A percentile compares a stretch with the other conserved stretches of the same genome.
phyloP scores from a whole-genome alignment of 2,329 filamentous ascomycete species.

The Pestalotiopsis sp. region DNA sequence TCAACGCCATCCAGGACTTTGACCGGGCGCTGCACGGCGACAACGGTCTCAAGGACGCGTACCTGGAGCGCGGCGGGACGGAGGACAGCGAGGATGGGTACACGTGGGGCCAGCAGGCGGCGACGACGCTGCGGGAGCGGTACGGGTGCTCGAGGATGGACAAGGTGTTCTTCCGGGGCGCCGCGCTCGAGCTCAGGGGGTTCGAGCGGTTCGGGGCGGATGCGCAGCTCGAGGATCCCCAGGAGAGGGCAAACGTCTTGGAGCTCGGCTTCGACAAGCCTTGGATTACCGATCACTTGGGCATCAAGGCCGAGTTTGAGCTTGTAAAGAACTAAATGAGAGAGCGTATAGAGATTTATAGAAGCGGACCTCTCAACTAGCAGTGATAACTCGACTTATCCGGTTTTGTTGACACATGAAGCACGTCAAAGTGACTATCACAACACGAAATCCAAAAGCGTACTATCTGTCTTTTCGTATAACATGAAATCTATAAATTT shows the following conservation, averaged over 20 bases:
- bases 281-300: slow-evolving; percentile 54
- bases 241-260: slow-evolving; percentile 25
- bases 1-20: slow-evolving; percentile 58
- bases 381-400: too few relatives aligned
- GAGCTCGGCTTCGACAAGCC: slow-evolving; percentile 36
- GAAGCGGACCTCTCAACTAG: too few relatives aligned
- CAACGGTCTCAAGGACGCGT: slow-evolving; percentile 53
- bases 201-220: slow-evolving; percentile 50
- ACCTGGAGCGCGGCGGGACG: slow-evolving; percentile 48
- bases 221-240: slow-evolving; percentile 39
- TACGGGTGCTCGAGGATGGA: slow-evolving; percentile 57
- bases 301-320: slow-evolving; percentile 37
- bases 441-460: too few relatives aligned
- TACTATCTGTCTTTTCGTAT: too few relatives aligned
- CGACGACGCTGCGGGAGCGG: slow-evolving; percentile 35
- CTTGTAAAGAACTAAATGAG: neutral
- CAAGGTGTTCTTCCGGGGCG: slow-evolving; percentile 47
- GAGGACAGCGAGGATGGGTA: slow-evolving; percentile 50
- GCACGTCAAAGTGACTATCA: too few relatives aligned
- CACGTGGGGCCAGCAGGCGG: slow-evolving; percentile 58
- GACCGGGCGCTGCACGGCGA: slow-evolving; percentile 48
- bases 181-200: slow-evolving; percentile 20
- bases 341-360: neutral
- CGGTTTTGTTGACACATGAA: too few relatives aligned
- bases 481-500: too few relatives aligned